These are phyloP conservation scores for Xylariaceae sp. DNA, from an alignment of 2,329 filamentous ascomycete species.

Conservation along the genomic window DNA sequence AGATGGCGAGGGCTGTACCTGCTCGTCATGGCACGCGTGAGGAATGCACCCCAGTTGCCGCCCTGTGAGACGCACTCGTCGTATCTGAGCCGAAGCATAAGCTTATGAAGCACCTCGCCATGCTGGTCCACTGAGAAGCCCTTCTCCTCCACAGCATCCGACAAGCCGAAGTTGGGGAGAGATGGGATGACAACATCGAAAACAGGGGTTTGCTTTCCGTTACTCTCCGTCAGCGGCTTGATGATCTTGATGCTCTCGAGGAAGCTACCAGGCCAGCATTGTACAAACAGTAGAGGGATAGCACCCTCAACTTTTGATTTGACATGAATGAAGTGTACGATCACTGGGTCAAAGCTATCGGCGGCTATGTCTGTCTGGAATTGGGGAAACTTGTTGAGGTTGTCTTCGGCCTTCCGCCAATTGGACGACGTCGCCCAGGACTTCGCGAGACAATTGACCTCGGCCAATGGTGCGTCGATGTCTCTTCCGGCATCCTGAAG, in stretches of 20 bases:
- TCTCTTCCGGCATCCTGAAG: constrained; percentile 15
- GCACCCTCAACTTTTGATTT: neutral
- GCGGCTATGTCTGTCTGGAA: constrained; percentile 50
- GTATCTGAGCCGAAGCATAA: constrained; percentile 9
- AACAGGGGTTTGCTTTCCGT: neutral
- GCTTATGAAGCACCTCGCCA: constrained; percentile 10
- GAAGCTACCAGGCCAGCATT: constrained; percentile 10
- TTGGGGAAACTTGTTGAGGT: constrained; percentile 57
- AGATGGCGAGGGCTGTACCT: constrained; percentile 5
- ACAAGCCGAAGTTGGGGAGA: constrained; percentile 11
- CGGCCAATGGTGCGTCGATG: constrained; percentile 31
- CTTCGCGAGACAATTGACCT: constrained; percentile 33
- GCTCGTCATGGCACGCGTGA: constrained; percentile 2
- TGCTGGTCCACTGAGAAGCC: constrained; percentile 8
- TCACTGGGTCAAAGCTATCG: constrained; percentile 54
- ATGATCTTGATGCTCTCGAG: constrained; percentile 7
- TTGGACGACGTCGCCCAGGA: constrained; percentile 47
- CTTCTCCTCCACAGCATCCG: neutral
- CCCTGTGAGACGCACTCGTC: constrained; percentile 10
- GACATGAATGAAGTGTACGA: constrained; percentile 60
- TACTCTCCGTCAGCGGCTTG: neutral
- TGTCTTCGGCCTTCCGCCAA: constrained; percentile 57
- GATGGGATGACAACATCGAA: constrained; percentile 9
- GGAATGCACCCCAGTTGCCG: constrained; percentile 5
- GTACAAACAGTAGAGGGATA: constrained; percentile 10